Percentiles rank a stretch among this genome's conserved stretches.
Evolutionary conservation across 169 alveolate genomes (phyloP).

Genomic region (Plasmodium malariae): DNA sequence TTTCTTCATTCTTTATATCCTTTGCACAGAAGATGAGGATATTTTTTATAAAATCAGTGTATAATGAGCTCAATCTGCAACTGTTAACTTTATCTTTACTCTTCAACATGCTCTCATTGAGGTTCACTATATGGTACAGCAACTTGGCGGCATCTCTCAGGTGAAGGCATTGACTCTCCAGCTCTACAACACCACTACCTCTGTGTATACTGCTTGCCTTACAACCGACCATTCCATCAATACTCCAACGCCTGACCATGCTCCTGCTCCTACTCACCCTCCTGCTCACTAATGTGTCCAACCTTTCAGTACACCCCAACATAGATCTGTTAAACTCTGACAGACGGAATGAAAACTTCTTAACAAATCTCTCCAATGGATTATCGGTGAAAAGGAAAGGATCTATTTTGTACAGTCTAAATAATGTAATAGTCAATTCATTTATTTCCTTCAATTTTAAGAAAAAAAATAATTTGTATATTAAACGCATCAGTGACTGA

Average conservation of each 20-base stretch:
- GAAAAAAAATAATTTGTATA: not conserved
- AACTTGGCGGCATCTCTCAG: constrained; percentile 9
- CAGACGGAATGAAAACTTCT: constrained; percentile 11
- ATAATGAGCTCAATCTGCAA: no score
- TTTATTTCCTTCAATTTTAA: constrained; percentile 7
- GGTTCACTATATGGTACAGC: constrained; percentile 8
- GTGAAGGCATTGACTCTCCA: not conserved
- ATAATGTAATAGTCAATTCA: not conserved
- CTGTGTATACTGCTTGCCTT: no score
- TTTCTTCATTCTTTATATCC: not conserved
- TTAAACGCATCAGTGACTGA: not conserved
- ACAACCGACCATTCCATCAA: no score
- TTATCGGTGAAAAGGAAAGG: not conserved
- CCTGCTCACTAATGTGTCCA: no score
- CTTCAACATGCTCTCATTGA: not conserved
- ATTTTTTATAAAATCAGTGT: not conserved
- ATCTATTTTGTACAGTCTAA: constrained; percentile 6
- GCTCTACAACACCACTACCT: not conserved
- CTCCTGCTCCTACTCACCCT: no score
- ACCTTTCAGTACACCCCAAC: no score
- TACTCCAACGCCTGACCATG: not conserved
- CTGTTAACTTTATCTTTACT: no score
- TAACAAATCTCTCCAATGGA: not conserved
- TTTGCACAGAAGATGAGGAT: constrained; percentile 15
- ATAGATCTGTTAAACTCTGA: not conserved